Conservation (phyloP, 805 yeast species). For the Lipomyces sp. region DNA sequence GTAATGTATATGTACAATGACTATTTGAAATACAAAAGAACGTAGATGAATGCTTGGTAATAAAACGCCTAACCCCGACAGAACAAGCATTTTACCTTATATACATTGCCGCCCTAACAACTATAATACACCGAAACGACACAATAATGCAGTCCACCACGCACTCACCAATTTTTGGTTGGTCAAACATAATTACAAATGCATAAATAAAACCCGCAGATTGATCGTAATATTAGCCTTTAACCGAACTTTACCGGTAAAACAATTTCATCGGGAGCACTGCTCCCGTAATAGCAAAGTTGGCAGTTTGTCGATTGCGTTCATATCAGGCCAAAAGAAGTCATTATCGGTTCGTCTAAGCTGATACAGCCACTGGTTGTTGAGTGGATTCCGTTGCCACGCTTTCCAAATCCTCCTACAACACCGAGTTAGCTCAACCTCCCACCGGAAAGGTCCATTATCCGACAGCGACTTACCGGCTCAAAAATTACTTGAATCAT, state of each 20-base stretch:
- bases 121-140: no score
- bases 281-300: neutral
- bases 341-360: constrained; percentile 3
- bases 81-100: no score
- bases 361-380: constrained; percentile 23
- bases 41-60: no score
- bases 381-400: constrained; percentile 20
- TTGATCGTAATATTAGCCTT: neutral
- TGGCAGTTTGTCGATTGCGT: neutral
- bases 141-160: no score
- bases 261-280: neutral
- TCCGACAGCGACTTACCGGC: constrained; percentile 44
- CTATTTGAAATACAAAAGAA: no score
- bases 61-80: no score
- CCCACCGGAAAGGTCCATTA: neutral
- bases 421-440: neutral
- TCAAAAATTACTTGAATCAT: constrained; percentile 93
- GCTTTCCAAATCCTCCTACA: constrained; percentile 28
- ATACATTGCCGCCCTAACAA: no score
- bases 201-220: neutral
- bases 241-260: neutral
- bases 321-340: neutral
- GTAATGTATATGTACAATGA: no score
- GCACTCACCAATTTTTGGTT: no score
- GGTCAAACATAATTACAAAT: neutral